Evolutionary conservation across 2,329 filamentous ascomycete species (phyloP), one percentile per base, ranked within the genome.

Genomic region (Colletotrichum tropicicola): DNA sequence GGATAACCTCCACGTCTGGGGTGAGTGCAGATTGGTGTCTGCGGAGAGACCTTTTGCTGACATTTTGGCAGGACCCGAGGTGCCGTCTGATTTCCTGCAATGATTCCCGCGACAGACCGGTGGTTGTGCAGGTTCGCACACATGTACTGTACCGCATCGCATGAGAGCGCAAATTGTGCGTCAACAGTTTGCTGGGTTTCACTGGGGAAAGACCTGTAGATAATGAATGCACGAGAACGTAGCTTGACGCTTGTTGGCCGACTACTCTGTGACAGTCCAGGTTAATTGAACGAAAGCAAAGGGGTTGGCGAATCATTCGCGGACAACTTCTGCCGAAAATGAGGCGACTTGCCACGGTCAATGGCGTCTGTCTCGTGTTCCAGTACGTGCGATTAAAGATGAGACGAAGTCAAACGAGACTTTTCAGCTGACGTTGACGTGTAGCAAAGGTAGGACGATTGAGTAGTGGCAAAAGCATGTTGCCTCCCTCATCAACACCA

Each of bases 1-100:
- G 3, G 81, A 78, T 44, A 80, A 77, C 32, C 61, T 83, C 41
- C 78, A 83, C 66, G 78, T 83, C 15, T 84, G 82, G 82, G 82
- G 82, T 75, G 54, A 71, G 75, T 68, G 10, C 1, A 1, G 19
- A 15, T 2, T 10, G 3, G 12, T 15, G 9, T 6, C 1, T 6
- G 37, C 12, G 3, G 37, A 13, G 12, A 12, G 17, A 9, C 3
- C 10, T 21, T 30, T 47, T 52, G 15, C 65, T 67, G 17, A 67
- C 65, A n/a, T n/a, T n/a, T 2, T 35, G 32, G 4, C 8, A 58
- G 68, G 68, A 43, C 68, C 68, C 15, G 68, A 69, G 17, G 39
- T 69, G 21, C 68, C 68, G 15, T 32, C 67, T 10, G 48, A 44
- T 7, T 69, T 69, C 12, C 44, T 69, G 59, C 39, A 53, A 13